These are phyloP conservation scores for Macroventuria anomochaeta DNA, from an alignment of 2,329 filamentous ascomycete species.

Conservation along the genomic window DNA sequence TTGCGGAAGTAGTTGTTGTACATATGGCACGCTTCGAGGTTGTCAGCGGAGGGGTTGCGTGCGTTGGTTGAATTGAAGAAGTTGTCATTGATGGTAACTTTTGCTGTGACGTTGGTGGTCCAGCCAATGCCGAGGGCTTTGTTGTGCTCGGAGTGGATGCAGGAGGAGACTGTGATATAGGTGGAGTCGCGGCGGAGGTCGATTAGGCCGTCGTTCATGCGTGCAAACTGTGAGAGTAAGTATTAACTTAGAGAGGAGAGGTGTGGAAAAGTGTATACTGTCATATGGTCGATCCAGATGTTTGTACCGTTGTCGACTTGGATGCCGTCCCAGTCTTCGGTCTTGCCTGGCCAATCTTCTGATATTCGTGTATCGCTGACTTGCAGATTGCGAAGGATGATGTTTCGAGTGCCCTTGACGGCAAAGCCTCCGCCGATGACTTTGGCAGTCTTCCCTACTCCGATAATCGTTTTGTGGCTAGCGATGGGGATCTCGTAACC, in stretches of 20 bases:
- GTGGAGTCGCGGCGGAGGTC: slow-evolving; percentile 14
- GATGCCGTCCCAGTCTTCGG: slow-evolving; percentile 15
- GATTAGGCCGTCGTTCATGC: slow-evolving; percentile 19
- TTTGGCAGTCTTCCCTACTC: background rate
- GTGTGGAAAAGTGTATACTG: no score
- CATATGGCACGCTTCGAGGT: slow-evolving; percentile 14
- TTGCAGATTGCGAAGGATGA: slow-evolving; percentile 13
- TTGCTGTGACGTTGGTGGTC: slow-evolving; percentile 12
- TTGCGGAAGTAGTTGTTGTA: slow-evolving; percentile 22
- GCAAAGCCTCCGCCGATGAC: slow-evolving; percentile 14
- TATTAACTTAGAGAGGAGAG: no score
- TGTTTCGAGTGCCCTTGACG: slow-evolving; percentile 9
- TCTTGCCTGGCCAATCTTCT: slow-evolving; percentile 13
- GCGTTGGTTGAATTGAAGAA: slow-evolving; percentile 19
- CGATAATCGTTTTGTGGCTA: slow-evolving; percentile 16
- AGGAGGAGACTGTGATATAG: slow-evolving; percentile 14
- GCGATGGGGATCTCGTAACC: slow-evolving; percentile 15
- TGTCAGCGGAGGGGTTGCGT: slow-evolving; percentile 19
- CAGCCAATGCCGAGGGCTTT: slow-evolving; percentile 19
- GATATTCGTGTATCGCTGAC: slow-evolving; percentile 2
- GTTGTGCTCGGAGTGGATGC: slow-evolving; percentile 17
- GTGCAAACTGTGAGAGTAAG: slow-evolving; percentile 4
- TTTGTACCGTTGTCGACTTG: slow-evolving; percentile 15
- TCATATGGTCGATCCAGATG: slow-evolving; percentile 18
- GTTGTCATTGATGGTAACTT: slow-evolving; percentile 17